Evolutionary conservation across 164 flowering plant species (phyloP).

Genomic region (Houttuynia cordata): DNA sequence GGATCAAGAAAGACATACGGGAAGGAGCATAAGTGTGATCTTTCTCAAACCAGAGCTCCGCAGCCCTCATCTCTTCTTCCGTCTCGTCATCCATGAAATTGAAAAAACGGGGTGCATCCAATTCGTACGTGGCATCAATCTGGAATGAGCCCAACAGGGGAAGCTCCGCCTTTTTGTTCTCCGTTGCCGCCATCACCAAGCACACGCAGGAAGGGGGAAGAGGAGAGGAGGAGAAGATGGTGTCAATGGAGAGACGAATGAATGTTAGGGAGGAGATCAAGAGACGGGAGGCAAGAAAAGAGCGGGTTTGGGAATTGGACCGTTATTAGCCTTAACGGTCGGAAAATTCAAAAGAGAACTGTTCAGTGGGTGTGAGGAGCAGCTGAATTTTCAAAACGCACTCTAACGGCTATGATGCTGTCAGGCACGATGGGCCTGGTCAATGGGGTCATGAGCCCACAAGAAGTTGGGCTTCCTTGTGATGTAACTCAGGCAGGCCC

Average conservation of each 20-base stretch:
- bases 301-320: slow-evolving; percentile 5
- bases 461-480: too few species aligned
- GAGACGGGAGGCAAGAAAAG: slow-evolving; percentile 1
- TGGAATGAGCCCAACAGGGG: slow-evolving; percentile 3
- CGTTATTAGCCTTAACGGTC: slow-evolving; percentile 23
- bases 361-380: neutral
- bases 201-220: neutral
- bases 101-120: slow-evolving; percentile 65
- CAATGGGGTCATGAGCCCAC: too few species aligned
- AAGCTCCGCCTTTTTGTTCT: neutral
- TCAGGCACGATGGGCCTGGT: too few species aligned
- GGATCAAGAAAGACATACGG: slow-evolving; percentile 33
- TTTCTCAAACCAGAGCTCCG: slow-evolving; percentile 76
- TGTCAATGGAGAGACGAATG: neutral
- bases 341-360: slow-evolving; percentile 4
- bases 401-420: neutral
- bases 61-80: slow-evolving; percentile 40
- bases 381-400: neutral
- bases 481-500: too few species aligned
- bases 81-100: slow-evolving; percentile 64
- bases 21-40: slow-evolving; percentile 71
- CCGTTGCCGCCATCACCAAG: neutral
- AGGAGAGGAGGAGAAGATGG: neutral
- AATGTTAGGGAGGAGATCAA: neutral
- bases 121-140: slow-evolving; percentile 70